Percentiles rank a stretch among this genome's conserved stretches.
phyloP scores from a whole-genome alignment of 2,329 filamentous ascomycete species.

The Pyrenophora tritici-repentis region DNA sequence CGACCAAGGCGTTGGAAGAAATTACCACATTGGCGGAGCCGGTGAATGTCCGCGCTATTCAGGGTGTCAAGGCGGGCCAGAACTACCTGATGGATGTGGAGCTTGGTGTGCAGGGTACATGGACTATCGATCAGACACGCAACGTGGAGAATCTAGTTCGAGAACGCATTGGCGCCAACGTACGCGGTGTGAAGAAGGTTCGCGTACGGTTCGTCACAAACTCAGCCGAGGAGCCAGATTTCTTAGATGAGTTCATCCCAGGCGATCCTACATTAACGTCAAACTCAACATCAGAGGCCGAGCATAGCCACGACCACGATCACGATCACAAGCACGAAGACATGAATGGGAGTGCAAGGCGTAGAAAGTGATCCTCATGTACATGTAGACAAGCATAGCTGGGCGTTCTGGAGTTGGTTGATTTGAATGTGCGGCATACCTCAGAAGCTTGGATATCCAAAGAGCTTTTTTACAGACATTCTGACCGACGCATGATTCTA shows the following conservation, averaged over 20 bases:
- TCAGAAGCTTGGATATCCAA: slow-evolving; percentile 8
- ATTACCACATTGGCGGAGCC: slow-evolving; percentile 58
- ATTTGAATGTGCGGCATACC: slow-evolving; percentile 25
- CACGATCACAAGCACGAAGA: slow-evolving; percentile 31
- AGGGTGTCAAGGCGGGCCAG: slow-evolving; percentile 92
- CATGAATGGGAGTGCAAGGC: slow-evolving; percentile 24
- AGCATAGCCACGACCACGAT: slow-evolving; percentile 35
- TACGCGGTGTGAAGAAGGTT: slow-evolving; percentile 82
- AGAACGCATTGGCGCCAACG: slow-evolving; percentile 71
- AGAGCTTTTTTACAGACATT: not conserved
- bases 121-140: slow-evolving; percentile 73
- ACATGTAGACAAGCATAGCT: slow-evolving; percentile 23
- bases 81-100: slow-evolving; percentile 95
- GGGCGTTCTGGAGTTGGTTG: slow-evolving; percentile 32
- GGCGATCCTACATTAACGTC: slow-evolving; percentile 35
- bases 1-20: slow-evolving; percentile 41
- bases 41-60: slow-evolving; percentile 75
- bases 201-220: slow-evolving; percentile 81
- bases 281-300: slow-evolving; percentile 39
- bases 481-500: not conserved
- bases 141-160: slow-evolving; percentile 76
- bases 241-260: slow-evolving; percentile 70
- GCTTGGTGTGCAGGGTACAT: slow-evolving; percentile 75
- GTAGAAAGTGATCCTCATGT: slow-evolving; percentile 29
- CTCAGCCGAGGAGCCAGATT: slow-evolving; percentile 60